Base-by-base conservation (phyloP, 1,139 yeast genomes). In the Magnusiomyces sp. region DNA sequence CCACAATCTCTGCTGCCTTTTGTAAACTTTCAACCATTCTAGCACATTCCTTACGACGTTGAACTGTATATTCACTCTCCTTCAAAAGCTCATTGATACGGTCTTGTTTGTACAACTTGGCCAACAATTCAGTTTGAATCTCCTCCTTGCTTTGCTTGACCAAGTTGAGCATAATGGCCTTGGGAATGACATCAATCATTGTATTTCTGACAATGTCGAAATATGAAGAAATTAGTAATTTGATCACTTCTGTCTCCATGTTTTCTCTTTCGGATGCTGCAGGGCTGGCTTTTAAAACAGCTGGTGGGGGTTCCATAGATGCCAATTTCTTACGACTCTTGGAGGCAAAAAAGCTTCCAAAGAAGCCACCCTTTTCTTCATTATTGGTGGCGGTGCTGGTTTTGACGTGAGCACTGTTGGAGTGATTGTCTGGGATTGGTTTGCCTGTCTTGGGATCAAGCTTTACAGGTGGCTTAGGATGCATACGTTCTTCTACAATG, bases 231-330 rank as follows among this genome's bases (percentile, higher is more conserved):
- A 92, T 92, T 63, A 92, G 76, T 58, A 92, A 76, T 72, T 92
- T 92, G 65, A 92, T 92, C 40, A 92, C 97, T 64, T 92, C 98
- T 0, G 97, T 92, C 69, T 92, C 98, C 80, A 87, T 84, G 36
- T 90, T 80, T 71, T 92, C 98, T 60, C 97, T 82, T 66, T 92
- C 98, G 23, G 95, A 80, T 87, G 92, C 83, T 52, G 86, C 81
- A 42, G 97, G 97, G 23, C 95, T 81, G 5, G 98, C 98, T 67
- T 92, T 85, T 65, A 92, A 79, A 13, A 89, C 90, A 39, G 95
- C 81, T 42, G 98, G 98, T 46, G 98, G 98, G 1, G 96, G 90
- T 68, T 92, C 98, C 95, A 92, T 87, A 32, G 90, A 83, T 44
- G 94, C 97, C 62, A 90, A 76, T 69, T 95, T 82, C 77, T 90